Conservation (phyloP, 768 basidiomycete genomes). For the Boletus rufocinnamomeus region DNA sequence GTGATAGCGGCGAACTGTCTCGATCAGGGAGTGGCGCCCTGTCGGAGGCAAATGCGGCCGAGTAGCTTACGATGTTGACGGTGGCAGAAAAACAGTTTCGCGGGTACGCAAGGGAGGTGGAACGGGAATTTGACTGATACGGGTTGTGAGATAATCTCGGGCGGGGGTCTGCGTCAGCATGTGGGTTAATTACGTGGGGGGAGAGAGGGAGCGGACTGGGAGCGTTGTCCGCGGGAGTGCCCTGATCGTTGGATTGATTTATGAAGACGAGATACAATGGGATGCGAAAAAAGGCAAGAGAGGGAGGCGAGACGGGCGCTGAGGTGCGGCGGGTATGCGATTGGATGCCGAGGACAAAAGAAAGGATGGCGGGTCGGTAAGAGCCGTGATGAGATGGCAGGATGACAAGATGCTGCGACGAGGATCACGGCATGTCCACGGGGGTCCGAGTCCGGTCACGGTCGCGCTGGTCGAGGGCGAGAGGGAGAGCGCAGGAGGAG, state of each 20-base stretch:
- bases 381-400: constrained; percentile 7
- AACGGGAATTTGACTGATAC: neutral
- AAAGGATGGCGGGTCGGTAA: neutral
- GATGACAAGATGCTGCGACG: neutral
- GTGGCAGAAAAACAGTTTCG: constrained; percentile 13
- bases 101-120: neutral
- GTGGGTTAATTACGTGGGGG: neutral
- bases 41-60: constrained; percentile 3
- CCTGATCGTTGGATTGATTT: constrained; percentile 4
- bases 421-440: neutral
- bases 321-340: neutral
- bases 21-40: constrained; percentile 12
- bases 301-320: neutral
- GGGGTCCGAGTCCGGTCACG: neutral
- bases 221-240: neutral
- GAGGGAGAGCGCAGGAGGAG: too few species aligned
- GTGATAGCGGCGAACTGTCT: constrained; percentile 11
- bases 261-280: neutral
- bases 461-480: neutral
- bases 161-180: constrained; percentile 10
- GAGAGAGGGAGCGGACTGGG: neutral
- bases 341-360: constrained; percentile 6
- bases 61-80: neutral
- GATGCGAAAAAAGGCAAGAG: neutral
- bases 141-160: neutral